phyloP scores from a whole-genome alignment of 1,139 yeast species.

The Pichia sp. region DNA sequence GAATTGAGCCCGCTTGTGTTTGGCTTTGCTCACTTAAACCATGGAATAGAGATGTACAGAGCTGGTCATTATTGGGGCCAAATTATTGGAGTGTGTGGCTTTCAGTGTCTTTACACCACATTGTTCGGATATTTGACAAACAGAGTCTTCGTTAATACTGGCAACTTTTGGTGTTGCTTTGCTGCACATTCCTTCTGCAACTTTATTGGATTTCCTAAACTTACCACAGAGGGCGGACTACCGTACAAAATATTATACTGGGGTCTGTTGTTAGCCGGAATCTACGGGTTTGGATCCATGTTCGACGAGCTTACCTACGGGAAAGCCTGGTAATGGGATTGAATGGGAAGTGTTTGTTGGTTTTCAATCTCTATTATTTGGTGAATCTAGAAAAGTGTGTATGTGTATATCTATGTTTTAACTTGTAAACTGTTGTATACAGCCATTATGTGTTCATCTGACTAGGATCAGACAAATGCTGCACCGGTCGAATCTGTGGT shows the following conservation, averaged over 20 bases:
- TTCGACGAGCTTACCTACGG: constrained; percentile 26
- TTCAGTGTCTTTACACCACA: constrained; percentile 70
- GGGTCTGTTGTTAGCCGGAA: constrained; percentile 37
- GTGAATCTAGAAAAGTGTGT: constrained; percentile 1
- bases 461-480: too few relatives aligned
- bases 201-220: constrained; percentile 65
- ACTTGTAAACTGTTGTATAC: too few relatives aligned
- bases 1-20: constrained; percentile 60
- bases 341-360: not conserved
- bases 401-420: too few relatives aligned
- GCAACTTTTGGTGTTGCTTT: constrained; percentile 57
- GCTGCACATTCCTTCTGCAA: constrained; percentile 72
- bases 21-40: constrained; percentile 91
- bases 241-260: constrained; percentile 32
- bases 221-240: constrained; percentile 21
- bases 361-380: not conserved
- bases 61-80: constrained; percentile 26
- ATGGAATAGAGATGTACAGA: constrained; percentile 49
- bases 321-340: not conserved
- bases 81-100: constrained; percentile 36
- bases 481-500: too few relatives aligned
- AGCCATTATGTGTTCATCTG: too few relatives aligned
- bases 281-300: constrained; percentile 19
- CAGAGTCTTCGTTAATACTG: constrained; percentile 44
- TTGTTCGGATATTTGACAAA: constrained; percentile 75